Conservation (phyloP, 2,329 filamentous ascomycete genomes). For the Pleurostoma richardsiae region DNA sequence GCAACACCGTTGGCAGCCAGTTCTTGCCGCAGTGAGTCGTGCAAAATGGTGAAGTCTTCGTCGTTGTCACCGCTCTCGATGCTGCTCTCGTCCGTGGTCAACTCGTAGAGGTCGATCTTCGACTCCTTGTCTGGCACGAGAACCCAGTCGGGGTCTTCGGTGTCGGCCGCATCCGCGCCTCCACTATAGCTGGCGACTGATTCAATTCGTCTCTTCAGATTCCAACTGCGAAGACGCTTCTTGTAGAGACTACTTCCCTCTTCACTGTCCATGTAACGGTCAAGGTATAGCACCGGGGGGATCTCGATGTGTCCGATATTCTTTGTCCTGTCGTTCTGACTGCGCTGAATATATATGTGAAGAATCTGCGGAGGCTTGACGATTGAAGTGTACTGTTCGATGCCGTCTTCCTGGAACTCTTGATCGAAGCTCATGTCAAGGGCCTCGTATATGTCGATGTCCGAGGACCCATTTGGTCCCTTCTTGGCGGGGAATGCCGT, state of each 20-base stretch:
- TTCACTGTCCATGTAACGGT: conserved; percentile 75
- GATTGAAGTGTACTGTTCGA: conserved; percentile 65
- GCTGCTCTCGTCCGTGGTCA: background rate
- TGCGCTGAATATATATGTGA: conserved; percentile 84
- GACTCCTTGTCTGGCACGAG: background rate
- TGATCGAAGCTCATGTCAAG: conserved; percentile 82
- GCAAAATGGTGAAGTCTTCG: background rate
- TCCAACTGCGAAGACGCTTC: conserved; percentile 68
- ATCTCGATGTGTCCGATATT: conserved; percentile 63
- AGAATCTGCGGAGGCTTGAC: conserved; percentile 75
- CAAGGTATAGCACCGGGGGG: conserved; percentile 77
- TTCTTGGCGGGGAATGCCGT: conserved; percentile 52
- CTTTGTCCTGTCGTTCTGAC: conserved; percentile 74
- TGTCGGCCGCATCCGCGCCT: background rate
- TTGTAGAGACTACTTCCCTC: conserved; percentile 56
- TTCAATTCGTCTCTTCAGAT: conserved; percentile 60
- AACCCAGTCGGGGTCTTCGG: conserved; percentile 8
- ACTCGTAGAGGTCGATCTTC: conserved; percentile 6
- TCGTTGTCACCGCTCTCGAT: background rate
- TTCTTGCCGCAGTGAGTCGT: background rate
- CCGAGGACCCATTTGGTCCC: conserved; percentile 13
- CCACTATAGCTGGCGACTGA: conserved; percentile 33
- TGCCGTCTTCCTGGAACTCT: conserved; percentile 65
- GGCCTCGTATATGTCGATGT: conserved; percentile 71
- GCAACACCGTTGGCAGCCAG: background rate